phyloP scores from a whole-genome alignment of 441 rosid species.

The Daphne laureola region DNA sequence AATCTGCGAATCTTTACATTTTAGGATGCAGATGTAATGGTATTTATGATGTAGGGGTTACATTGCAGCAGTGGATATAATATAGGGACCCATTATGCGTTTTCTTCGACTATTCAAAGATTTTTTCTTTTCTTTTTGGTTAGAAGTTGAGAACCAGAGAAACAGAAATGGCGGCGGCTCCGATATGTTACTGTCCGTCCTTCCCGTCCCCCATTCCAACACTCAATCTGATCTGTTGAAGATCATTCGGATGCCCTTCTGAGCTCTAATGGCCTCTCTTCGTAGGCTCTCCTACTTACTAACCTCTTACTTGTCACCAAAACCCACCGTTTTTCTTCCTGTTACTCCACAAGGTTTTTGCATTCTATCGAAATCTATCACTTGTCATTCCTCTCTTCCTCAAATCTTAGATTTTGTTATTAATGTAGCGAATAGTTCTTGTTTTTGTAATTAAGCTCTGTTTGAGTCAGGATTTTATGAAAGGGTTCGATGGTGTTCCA shows the following conservation, averaged over 20 bases:
- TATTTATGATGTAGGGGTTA: no score
- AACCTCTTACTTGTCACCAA: conserved; percentile 31
- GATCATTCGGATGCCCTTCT: conserved; percentile 9
- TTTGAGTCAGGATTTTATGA: conserved; percentile 24
- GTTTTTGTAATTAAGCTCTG: conserved; percentile 4
- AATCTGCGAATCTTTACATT: no score
- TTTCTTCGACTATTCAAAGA: no score
- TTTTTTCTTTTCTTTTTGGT: no score
- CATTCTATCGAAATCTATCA: not conserved
- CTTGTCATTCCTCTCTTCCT: conserved; percentile 19
- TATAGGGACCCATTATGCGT: no score
- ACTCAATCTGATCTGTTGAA: no score
- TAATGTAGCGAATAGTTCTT: not conserved
- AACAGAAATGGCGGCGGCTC: no score
- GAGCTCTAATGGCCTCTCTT: conserved; percentile 32
- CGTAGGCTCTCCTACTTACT: conserved; percentile 44
- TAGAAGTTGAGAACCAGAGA: no score
- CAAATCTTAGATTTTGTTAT: conserved; percentile 15
- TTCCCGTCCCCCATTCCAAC: no score
- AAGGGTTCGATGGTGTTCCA: conserved; percentile 26
- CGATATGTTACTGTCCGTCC: no score
- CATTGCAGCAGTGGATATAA: no score
- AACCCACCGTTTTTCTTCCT: conserved; percentile 5
- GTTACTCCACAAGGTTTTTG: not conserved
- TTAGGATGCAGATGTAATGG: no score